Base-by-base conservation (phyloP, 78 protist species). In the Diacronema lutheri region DNA sequence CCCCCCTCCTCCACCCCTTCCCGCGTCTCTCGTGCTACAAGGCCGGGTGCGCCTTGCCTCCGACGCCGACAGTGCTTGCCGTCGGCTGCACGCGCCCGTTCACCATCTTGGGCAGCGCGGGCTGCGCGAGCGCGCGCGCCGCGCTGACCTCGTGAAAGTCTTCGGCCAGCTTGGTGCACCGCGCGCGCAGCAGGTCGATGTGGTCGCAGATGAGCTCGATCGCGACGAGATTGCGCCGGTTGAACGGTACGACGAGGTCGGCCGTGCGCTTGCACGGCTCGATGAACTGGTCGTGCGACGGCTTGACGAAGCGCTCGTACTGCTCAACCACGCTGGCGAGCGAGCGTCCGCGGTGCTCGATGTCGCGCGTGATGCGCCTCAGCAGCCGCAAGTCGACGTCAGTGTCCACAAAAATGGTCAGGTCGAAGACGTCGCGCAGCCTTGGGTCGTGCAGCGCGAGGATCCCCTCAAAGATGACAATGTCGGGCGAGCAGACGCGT, bases 251-350 rank as follows among this genome's bases (percentile, higher is more conserved):
- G 9, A 90, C 68, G 0, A 90, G 4, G 57, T 90, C 93, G 1
- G 93, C 93, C 37, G 4, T 20, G 58, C 38, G 0, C 55, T 66
- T 80, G 33, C 78, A 40, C 57, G 93, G 93, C 55, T 6, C 19
- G n/a, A 90, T 61, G 33, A 41, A 88, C 12, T 1, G 4, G 33
- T 88, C 88, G 69, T 6, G 73, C 31, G 93, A 12, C 29, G 84
- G 84, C 44, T 88, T 90, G 29, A 90, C 93, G 12, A 64, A 65
- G 38, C 11, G 31, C n/a, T 80, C 89, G 81, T 90, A 88, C 44
- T 60, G 86, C n/a, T 12, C 9, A 0, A 76, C 41, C 21, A 88
- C 69, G 56, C 56, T 12, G 11, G 11, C 66, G 29, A 90, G n/a
- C 13, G 62, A 4, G 23, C 93, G 66, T 0, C 91, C 93, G 10